These are phyloP conservation scores for Fusarium chuoi DNA, from an alignment of 2,329 filamentous ascomycete genomes.

Conservation along the genomic window DNA sequence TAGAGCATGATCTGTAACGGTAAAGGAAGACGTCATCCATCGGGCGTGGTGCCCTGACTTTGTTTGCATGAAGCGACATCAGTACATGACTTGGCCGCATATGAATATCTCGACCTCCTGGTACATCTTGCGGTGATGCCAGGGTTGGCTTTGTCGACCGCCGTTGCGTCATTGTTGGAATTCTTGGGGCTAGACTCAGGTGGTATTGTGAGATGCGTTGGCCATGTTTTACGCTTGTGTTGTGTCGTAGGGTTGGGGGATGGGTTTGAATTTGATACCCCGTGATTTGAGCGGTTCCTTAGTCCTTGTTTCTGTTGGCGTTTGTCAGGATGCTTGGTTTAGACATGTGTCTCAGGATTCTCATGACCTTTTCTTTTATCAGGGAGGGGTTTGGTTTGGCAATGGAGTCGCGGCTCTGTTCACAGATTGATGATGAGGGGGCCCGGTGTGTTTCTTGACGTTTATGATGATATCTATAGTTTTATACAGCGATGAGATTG, in stretches of 20 bases:
- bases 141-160: not conserved
- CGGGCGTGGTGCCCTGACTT: constrained; percentile 43
- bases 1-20: constrained; percentile 5
- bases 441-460: constrained; percentile 2
- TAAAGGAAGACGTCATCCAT: constrained; percentile 26
- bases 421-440: constrained; percentile 37
- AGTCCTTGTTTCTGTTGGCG: constrained; percentile 24
- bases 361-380: constrained; percentile 24
- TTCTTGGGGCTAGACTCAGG: constrained; percentile 13
- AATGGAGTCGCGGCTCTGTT: constrained; percentile 35
- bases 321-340: constrained; percentile 31
- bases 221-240: constrained; percentile 12
- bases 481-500: constrained; percentile 5
- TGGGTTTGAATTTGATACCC: constrained; percentile 43
- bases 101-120: not conserved
- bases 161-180: constrained; percentile 1
- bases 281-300: constrained; percentile 18
- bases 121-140: not conserved
- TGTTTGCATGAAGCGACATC: constrained; percentile 31
- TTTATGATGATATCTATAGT: constrained; percentile 28
- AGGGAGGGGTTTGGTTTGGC: constrained; percentile 23
- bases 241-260: constrained; percentile 20
- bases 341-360: constrained; percentile 39
- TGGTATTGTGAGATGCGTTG: constrained; percentile 21
- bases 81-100: not conserved